phyloP scores from a whole-genome alignment of 768 basidiomycete species.

The Tricholomella constricta region DNA sequence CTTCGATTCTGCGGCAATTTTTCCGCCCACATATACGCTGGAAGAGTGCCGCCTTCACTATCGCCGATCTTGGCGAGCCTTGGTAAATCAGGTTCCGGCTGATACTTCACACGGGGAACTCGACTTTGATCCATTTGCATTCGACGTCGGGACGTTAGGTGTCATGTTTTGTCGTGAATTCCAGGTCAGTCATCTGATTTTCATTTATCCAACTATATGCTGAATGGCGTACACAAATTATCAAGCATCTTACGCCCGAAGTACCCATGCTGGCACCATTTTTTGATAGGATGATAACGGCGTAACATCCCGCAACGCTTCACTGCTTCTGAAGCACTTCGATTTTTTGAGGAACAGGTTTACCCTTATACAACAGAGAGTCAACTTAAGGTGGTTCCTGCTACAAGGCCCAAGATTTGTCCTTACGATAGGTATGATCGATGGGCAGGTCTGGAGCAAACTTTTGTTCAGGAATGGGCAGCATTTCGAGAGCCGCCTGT shows the following conservation, averaged over 20 bases:
- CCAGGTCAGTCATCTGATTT: conserved; percentile 11
- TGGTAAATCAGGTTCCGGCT: not conserved
- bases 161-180: not conserved
- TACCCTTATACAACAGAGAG: not conserved
- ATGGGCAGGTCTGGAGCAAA: conserved; percentile 18
- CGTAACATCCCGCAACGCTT: conserved; percentile 23
- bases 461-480: conserved; percentile 20
- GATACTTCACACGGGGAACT: conserved; percentile 26
- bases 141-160: conserved; percentile 25
- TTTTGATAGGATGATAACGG: conserved; percentile 27
- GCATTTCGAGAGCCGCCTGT: conserved; percentile 18
- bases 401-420: not conserved
- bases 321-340: conserved; percentile 26
- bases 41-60: conserved; percentile 15
- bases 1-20: conserved; percentile 22
- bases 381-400: not conserved
- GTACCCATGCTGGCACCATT: conserved; percentile 30
- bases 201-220: not conserved
- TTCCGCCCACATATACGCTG: conserved; percentile 10
- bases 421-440: conserved; percentile 9
- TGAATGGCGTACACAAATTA: not conserved
- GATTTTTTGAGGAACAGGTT: conserved; percentile 23
- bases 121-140: conserved; percentile 28
- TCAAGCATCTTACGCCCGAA: conserved; percentile 17
- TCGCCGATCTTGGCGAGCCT: not conserved